Conservation (phyloP, 2,329 filamentous ascomycete species). For the Colletotrichum caudatum region DNA sequence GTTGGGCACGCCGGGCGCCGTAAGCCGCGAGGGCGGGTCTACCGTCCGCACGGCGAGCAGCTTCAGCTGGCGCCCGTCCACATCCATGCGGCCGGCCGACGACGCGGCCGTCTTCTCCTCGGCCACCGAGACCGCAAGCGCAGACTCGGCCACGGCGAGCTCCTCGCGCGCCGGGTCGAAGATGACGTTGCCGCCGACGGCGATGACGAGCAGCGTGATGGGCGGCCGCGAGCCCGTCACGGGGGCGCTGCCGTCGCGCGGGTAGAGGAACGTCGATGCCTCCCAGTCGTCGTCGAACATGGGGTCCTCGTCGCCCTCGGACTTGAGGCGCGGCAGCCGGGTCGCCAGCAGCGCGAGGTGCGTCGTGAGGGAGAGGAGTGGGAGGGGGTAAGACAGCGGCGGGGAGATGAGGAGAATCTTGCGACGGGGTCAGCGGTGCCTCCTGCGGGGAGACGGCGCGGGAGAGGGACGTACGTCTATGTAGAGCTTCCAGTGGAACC, state of each 20-base stretch:
- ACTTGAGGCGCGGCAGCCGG: constrained; percentile 84
- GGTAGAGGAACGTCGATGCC: constrained; percentile 82
- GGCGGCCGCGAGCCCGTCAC: constrained; percentile 71
- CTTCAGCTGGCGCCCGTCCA: constrained; percentile 63
- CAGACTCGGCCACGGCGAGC: constrained; percentile 90
- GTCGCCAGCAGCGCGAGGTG: constrained; percentile 93
- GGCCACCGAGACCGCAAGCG: constrained; percentile 85
- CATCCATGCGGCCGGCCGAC: constrained; percentile 53
- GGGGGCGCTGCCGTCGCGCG: constrained; percentile 55
- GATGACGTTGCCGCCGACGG: constrained; percentile 87
- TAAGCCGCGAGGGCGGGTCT: constrained; percentile 79
- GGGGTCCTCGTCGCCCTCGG: constrained; percentile 93
- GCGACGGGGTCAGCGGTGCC: constrained; percentile 6
- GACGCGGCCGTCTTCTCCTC: constrained; percentile 51
- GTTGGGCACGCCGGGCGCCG: constrained; percentile 77
- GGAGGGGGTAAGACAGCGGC: constrained; percentile 91
- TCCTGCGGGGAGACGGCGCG: constrained; percentile 19
- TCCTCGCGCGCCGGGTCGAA: constrained; percentile 95
- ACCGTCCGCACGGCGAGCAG: constrained; percentile 78
- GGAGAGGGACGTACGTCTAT: constrained; percentile 77
- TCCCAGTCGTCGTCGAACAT: constrained; percentile 99
- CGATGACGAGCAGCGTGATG: constrained; percentile 89
- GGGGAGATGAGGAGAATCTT: constrained; percentile 97
- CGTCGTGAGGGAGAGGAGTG: constrained; percentile 90
- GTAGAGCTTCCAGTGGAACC: constrained; percentile 97